Conservation (phyloP, 352 stramenopile genomes). For the Globisporangium spinosum region DNA sequence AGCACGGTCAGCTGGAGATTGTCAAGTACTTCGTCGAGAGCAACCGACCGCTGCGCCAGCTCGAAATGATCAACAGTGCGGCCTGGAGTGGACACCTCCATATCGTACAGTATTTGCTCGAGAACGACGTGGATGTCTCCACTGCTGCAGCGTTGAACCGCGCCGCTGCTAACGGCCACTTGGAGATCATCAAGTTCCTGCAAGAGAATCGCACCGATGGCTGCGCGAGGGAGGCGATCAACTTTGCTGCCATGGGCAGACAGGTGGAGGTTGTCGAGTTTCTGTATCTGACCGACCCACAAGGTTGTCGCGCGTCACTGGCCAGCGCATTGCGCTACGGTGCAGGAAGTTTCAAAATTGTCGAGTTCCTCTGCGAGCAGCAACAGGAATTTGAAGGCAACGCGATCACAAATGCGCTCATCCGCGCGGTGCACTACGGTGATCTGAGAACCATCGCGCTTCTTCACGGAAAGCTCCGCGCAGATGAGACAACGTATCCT, state of each 20-base stretch:
- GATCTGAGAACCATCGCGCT: neutral
- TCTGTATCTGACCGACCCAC: neutral
- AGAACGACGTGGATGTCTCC: neutral
- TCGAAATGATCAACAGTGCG: neutral
- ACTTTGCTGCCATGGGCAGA: neutral
- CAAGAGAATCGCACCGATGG: neutral
- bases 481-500: neutral
- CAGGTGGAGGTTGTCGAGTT: neutral
- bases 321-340: neutral
- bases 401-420: neutral
- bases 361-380: neutral
- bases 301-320: neutral
- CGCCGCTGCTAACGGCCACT: neutral
- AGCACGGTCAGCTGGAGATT: neutral
- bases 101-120: neutral
- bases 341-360: neutral
- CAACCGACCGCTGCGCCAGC: neutral
- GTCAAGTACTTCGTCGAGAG: neutral
- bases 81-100: neutral
- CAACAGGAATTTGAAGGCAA: neutral
- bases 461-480: neutral
- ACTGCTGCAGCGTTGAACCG: neutral
- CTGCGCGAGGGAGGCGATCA: neutral
- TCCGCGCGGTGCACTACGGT: neutral
- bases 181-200: neutral